Conservation (phyloP, 139 green algal species). For the Chlorella sp. region DNA sequence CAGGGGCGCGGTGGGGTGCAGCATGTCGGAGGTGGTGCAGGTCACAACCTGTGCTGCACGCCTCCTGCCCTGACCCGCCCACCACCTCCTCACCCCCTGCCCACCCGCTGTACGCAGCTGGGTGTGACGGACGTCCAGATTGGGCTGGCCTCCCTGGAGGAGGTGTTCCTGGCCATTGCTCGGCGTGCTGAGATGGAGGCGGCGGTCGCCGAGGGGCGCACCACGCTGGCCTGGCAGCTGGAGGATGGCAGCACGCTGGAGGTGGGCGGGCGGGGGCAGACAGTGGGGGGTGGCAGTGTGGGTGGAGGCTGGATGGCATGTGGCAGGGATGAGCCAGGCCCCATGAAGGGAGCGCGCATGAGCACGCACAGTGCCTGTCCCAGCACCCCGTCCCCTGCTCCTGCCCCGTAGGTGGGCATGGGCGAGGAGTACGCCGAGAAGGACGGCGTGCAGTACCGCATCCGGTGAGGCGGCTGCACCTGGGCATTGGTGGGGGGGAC, state of each 20-base stretch:
- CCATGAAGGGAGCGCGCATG: too few relatives aligned
- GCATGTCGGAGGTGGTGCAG: slow-evolving; percentile 68
- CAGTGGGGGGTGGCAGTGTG: too few relatives aligned
- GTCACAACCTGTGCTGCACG: background rate
- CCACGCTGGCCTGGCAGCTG: slow-evolving; percentile 39
- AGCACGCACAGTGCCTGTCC: too few relatives aligned
- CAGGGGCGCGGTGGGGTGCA: background rate
- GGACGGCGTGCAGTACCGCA: too few relatives aligned
- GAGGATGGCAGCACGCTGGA: slow-evolving; percentile 49
- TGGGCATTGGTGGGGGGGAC: too few relatives aligned
- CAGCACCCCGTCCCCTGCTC: too few relatives aligned
- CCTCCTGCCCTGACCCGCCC: background rate
- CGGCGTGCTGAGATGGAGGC: slow-evolving; percentile 70
- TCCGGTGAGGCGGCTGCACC: too few relatives aligned
- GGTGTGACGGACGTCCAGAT: slow-evolving; percentile 79
- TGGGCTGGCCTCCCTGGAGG: slow-evolving; percentile 66
- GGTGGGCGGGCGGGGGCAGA: background rate
- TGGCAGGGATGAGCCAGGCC: too few relatives aligned
- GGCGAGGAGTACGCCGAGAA: too few relatives aligned
- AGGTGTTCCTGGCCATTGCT: slow-evolving; percentile 88
- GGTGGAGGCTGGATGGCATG: too few relatives aligned
- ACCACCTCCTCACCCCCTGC: background rate
- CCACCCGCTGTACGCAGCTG: slow-evolving; percentile 31
- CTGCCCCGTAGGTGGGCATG: too few relatives aligned
- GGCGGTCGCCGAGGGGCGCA: slow-evolving; percentile 46